These are phyloP conservation scores for Sporothrix pseudoabietina DNA, from an alignment of 2,329 filamentous ascomycete genomes.

Conservation along the genomic window DNA sequence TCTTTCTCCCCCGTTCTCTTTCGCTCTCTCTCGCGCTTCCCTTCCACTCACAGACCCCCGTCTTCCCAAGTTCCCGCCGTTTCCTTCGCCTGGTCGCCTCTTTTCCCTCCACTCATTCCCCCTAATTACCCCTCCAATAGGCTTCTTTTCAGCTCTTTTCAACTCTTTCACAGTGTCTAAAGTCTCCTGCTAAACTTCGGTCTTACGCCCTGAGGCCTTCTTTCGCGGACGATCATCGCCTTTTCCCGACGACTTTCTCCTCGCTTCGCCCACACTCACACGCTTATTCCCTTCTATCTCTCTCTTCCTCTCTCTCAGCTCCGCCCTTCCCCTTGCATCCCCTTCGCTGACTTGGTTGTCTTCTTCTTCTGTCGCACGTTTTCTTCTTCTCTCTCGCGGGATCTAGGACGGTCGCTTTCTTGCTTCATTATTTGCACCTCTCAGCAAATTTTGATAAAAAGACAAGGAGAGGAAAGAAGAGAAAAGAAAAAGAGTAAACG, in stretches of 20 bases:
- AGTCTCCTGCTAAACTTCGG: neutral
- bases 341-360: neutral
- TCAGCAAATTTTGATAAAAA: neutral
- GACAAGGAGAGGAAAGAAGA: neutral
- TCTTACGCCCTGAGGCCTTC: conserved; percentile 2
- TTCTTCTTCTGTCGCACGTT: conserved; percentile 8
- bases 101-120: conserved; percentile 8
- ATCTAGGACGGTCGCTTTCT: neutral
- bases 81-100: neutral
- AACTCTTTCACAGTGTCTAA: neutral
- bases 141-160: neutral
- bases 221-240: conserved; percentile 25
- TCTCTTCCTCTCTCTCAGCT: neutral
- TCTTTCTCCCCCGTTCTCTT: neutral
- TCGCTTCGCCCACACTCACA: conserved; percentile 20
- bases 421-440: neutral
- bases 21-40: neutral
- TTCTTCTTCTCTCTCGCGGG: conserved; percentile 10
- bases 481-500: neutral
- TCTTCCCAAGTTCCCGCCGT: neutral
- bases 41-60: conserved; percentile 7
- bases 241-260: neutral
- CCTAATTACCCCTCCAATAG: conserved; percentile 11
- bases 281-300: neutral
- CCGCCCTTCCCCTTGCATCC: conserved; percentile 1